phyloP scores from a whole-genome alignment of 2,329 filamentous ascomycete species.

The Penicillium palitans region DNA sequence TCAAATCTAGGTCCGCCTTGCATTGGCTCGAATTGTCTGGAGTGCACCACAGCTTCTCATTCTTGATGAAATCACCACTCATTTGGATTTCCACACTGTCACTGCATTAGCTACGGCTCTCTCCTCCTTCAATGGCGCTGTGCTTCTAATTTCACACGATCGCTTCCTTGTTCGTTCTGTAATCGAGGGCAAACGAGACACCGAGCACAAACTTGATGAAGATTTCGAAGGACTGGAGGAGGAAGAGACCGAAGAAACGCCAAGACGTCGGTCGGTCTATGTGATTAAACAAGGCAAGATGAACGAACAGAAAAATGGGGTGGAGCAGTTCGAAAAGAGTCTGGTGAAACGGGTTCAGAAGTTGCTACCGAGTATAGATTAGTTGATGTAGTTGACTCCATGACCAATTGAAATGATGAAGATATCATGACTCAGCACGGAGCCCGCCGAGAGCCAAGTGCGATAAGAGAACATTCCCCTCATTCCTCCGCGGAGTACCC shows the following conservation, averaged over 20 bases:
- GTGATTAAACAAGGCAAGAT: conserved; percentile 61
- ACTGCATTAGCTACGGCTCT: conserved; percentile 68
- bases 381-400: neutral
- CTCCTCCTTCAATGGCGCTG: conserved; percentile 68
- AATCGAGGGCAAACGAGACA: conserved; percentile 60
- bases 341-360: conserved; percentile 61
- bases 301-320: conserved; percentile 58
- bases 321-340: conserved; percentile 64
- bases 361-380: conserved; percentile 31
- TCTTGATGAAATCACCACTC: conserved; percentile 80
- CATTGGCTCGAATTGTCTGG: conserved; percentile 69
- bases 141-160: conserved; percentile 78
- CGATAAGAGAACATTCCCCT: conserved; percentile 15
- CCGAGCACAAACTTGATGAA: conserved; percentile 41
- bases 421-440: conserved; percentile 12
- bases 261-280: conserved; percentile 59
- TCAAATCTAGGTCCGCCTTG: conserved; percentile 51
- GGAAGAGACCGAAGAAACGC: conserved; percentile 46
- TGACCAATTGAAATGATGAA: conserved; percentile 3
- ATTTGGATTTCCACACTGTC: conserved; percentile 81
- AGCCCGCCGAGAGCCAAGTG: conserved; percentile 8
- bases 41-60: conserved; percentile 69
- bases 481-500: conserved; percentile 3
- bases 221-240: conserved; percentile 49
- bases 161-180: conserved; percentile 76